phyloP scores from a whole-genome alignment of 2,329 filamentous ascomycete genomes.

The Fusarium albidum region DNA sequence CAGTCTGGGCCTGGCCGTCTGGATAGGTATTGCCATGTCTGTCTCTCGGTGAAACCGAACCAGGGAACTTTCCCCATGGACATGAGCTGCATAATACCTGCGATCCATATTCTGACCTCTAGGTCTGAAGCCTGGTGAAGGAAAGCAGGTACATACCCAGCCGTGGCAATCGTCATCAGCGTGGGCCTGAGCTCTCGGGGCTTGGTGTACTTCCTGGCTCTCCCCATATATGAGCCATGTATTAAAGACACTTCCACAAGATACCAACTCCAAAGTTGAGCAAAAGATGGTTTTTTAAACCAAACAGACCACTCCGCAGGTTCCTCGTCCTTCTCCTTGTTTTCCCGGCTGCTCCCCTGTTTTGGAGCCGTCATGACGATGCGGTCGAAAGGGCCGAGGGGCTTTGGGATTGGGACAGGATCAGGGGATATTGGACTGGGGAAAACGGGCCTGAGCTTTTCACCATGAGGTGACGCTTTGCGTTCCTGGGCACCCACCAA shows the following conservation, averaged over 20 bases:
- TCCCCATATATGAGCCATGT: neutral
- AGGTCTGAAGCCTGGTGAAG: neutral
- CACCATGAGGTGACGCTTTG: constrained; percentile 28
- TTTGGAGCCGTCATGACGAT: constrained; percentile 11
- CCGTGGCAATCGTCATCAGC: neutral
- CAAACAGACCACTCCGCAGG: neutral
- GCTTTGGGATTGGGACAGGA: constrained; percentile 7
- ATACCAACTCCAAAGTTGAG: no score
- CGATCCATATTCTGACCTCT: neutral
- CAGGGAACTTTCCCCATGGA: constrained; percentile 7
- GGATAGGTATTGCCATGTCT: neutral
- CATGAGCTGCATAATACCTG: constrained; percentile 7
- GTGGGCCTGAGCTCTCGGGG: neutral
- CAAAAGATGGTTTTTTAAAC: neutral
- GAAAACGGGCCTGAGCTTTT: constrained; percentile 23
- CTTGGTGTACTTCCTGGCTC: neutral
- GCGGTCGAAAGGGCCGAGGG: constrained; percentile 20
- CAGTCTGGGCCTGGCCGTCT: constrained; percentile 1
- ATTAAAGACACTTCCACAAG: neutral
- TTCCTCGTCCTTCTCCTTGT: neutral
- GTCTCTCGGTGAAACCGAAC: constrained; percentile 8
- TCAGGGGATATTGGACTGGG: constrained; percentile 23
- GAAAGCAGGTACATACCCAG: constrained; percentile 1
- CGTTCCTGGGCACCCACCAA: constrained; percentile 7
- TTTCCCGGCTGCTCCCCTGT: constrained; percentile 6